These are phyloP conservation scores for Sporothrix globosa DNA, from an alignment of 2,329 filamentous ascomycete species.

Conservation along the genomic window DNA sequence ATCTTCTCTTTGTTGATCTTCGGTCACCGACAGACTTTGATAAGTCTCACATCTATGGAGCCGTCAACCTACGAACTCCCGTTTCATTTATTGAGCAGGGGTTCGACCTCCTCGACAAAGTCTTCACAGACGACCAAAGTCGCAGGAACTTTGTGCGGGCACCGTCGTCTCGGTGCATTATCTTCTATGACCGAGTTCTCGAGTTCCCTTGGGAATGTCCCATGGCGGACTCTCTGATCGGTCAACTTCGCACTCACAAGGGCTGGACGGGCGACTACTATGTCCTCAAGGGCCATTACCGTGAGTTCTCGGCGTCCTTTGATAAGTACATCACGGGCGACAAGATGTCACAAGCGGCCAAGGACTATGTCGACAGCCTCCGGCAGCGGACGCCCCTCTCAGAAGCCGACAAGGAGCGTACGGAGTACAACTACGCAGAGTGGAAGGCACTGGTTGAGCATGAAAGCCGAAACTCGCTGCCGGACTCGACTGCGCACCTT, in stretches of 20 bases:
- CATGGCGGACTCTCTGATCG: conserved; percentile 50
- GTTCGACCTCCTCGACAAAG: conserved; percentile 56
- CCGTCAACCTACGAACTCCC: conserved; percentile 57
- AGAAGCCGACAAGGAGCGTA: conserved; percentile 39
- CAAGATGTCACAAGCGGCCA: conserved; percentile 49
- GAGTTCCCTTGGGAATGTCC: conserved; percentile 58
- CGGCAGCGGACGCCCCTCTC: conserved; percentile 44
- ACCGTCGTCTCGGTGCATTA: conserved; percentile 52
- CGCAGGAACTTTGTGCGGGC: conserved; percentile 53
- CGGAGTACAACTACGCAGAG: conserved; percentile 48
- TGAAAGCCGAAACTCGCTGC: conserved; percentile 48
- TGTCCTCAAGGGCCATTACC: conserved; percentile 59
- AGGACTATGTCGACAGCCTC: conserved; percentile 47
- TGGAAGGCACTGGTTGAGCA: conserved; percentile 51
- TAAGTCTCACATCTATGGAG: conserved; percentile 56
- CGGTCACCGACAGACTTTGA: conserved; percentile 53
- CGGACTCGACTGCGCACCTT: conserved; percentile 47
- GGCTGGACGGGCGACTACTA: conserved; percentile 58
- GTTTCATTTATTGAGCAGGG: conserved; percentile 53
- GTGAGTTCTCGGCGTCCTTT: conserved; percentile 59
- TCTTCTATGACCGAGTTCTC: conserved; percentile 57
- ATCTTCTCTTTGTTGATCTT: conserved; percentile 56
- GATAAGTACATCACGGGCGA: conserved; percentile 54
- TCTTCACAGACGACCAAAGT: conserved; percentile 54
- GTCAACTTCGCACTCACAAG: conserved; percentile 49